A percentile compares a stretch with the other conserved stretches of the same genome.
Evolutionary conservation across 495 filamentous ascomycete genomes (phyloP).

Genomic region (Aspergillus diversus): DNA sequence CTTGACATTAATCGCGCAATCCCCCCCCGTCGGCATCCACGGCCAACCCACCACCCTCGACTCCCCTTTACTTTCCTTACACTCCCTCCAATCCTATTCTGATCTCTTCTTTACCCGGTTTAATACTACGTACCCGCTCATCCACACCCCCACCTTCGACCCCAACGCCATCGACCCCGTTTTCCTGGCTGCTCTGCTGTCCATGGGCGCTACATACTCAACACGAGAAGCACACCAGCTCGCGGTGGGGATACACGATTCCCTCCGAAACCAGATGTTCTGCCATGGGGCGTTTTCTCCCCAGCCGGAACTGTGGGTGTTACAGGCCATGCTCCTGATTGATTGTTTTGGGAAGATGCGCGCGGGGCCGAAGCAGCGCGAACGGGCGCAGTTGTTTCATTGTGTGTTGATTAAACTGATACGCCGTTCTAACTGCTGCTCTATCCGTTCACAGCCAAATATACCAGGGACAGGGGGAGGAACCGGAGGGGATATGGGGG

Average conservation of each 20-base stretch:
- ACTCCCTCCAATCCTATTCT: slow-evolving; percentile 51
- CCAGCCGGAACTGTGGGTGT: slow-evolving; percentile 54
- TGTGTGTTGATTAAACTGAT: slow-evolving; percentile 62
- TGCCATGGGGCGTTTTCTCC: slow-evolving; percentile 49
- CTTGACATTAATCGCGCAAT: slow-evolving; percentile 46
- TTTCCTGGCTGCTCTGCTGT: slow-evolving; percentile 52
- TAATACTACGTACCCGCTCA: slow-evolving; percentile 57
- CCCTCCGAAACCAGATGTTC: slow-evolving; percentile 48
- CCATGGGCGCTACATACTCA: slow-evolving; percentile 59
- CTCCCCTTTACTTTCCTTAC: slow-evolving; percentile 51
- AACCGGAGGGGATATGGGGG: too few relatives aligned
- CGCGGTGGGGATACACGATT: slow-evolving; percentile 54
- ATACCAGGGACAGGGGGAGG: too few relatives aligned
- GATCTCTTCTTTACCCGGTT: slow-evolving; percentile 60
- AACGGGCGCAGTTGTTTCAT: slow-evolving; percentile 59
- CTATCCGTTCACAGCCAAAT: slow-evolving; percentile 23
- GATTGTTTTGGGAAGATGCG: slow-evolving; percentile 62
- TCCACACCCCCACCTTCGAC: slow-evolving; percentile 56
- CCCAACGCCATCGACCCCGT: slow-evolving; percentile 49
- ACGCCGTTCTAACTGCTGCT: slow-evolving; percentile 56
- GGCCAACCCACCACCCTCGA: slow-evolving; percentile 43
- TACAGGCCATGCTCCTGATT: slow-evolving; percentile 61
- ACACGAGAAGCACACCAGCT: slow-evolving; percentile 58
- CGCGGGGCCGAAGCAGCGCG: slow-evolving; percentile 58
- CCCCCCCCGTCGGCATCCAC: slow-evolving; percentile 44